Conservation (phyloP, 108 stramenopile species). For the Pseudonitzschia pungens region DNA sequence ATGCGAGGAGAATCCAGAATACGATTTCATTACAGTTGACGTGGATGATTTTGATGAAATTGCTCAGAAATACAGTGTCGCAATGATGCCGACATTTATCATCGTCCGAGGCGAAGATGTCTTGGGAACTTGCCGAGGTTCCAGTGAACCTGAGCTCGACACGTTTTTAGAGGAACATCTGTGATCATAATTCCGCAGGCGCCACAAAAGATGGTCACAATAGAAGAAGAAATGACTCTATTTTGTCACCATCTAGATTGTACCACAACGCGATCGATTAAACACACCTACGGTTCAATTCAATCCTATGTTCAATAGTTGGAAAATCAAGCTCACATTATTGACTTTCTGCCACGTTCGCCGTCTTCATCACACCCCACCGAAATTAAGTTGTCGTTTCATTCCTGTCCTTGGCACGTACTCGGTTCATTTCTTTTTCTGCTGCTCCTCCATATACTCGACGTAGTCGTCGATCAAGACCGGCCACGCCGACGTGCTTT, state of each 20-base stretch:
- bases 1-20: slow-evolving; percentile 30
- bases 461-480: slow-evolving; percentile 86
- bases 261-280: too few relatives aligned
- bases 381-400: not conserved
- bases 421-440: slow-evolving; percentile 40
- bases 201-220: too few relatives aligned
- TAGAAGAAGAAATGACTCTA: too few relatives aligned
- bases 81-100: slow-evolving; percentile 89
- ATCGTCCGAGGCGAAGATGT: slow-evolving; percentile 36
- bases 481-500: slow-evolving; percentile 80
- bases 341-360: not conserved
- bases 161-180: slow-evolving; percentile 25
- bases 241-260: too few relatives aligned
- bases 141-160: slow-evolving; percentile 25
- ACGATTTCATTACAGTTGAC: slow-evolving; percentile 53
- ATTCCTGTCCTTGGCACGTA: not conserved
- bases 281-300: too few relatives aligned
- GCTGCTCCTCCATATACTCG: slow-evolving; percentile 72
- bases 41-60: slow-evolving; percentile 83
- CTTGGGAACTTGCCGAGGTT: slow-evolving; percentile 28
- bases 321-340: not conserved
- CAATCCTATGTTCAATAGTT: not conserved
- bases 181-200: too few relatives aligned
- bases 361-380: not conserved
- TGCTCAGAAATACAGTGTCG: slow-evolving; percentile 52